A percentile compares a stretch with the other conserved stretches of the same genome.
phyloP scores from a whole-genome alignment of 371 early-diverging fungal species.

The Syncephalis plumigaleata region DNA sequence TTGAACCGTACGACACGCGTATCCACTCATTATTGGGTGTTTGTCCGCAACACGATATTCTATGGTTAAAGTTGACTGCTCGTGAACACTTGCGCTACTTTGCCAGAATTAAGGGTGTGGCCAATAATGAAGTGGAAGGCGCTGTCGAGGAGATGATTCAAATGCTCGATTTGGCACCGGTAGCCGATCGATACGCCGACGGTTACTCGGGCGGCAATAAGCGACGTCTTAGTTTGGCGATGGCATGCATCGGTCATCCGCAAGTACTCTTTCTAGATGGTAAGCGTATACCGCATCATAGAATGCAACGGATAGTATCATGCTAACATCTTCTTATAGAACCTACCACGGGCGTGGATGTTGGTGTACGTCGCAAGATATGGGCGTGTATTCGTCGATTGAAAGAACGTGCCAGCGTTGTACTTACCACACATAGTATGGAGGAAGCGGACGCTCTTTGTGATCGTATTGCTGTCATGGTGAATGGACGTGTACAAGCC shows the following conservation, averaged over 20 bases:
- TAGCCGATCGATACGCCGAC: conserved; percentile 12
- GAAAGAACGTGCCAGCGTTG: conserved; percentile 33
- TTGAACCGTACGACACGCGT: conserved; percentile 13
- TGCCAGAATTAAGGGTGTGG: conserved; percentile 17
- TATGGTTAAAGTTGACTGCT: conserved; percentile 22
- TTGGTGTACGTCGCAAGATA: conserved; percentile 34
- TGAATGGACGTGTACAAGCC: conserved; percentile 29
- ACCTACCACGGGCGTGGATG: conserved; percentile 52
- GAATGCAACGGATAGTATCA: too few relatives aligned
- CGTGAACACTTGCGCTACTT: conserved; percentile 25
- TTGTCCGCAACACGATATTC: conserved; percentile 30
- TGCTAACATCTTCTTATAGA: conserved; percentile 40
- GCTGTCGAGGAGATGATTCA: conserved; percentile 11
- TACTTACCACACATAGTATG: conserved; percentile 52
- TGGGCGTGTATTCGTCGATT: conserved; percentile 47
- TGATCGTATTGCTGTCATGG: conserved; percentile 42
- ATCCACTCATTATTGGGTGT: conserved; percentile 20
- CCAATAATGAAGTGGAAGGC: conserved; percentile 5
- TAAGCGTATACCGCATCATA: too few relatives aligned
- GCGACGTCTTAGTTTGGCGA: conserved; percentile 32
- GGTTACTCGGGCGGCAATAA: conserved; percentile 33
- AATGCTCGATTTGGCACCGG: conserved; percentile 14
- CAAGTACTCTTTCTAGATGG: conserved; percentile 35
- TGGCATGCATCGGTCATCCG: conserved; percentile 33
- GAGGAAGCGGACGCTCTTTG: conserved; percentile 53